Base-by-base conservation (phyloP, 352 stramenopile genomes). In the Globisporangium solare region DNA sequence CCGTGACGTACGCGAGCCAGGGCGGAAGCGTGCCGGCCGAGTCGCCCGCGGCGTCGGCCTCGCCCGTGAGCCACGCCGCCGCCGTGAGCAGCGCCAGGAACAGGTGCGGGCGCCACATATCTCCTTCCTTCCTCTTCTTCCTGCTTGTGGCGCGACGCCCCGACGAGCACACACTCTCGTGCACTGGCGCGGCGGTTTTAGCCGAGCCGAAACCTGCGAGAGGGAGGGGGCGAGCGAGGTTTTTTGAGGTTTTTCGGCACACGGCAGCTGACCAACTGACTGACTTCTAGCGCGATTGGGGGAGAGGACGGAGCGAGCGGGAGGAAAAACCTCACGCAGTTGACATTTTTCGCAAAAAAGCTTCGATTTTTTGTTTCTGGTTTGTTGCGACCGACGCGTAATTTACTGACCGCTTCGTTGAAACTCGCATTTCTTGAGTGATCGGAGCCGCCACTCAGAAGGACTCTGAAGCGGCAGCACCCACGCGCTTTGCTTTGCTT, bases 1-100 rank as follows among this genome's bases (percentile, higher is more conserved):
- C 84, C 13, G 84, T 94, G 35, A 92, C 77, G 67, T 92, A 94
- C 45, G 84, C 84, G 21, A 94, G 70, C 84, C 84, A 94, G 27
- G 80, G 83, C 13, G 84, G 82, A 12, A 92, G 68, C 56, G 79
- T 77, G 20, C 77, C 47, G 35, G 45, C 20, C 51, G 58, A 64
- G 37, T 60, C 51, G 51, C 39, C 71, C 32, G 69, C 74, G 22
- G 70, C 64, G 12, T 60, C 64, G 17, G 67, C 63, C 15, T 52
- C 66, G 31, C 41, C 61, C 17, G 51, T 61, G 21, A 67, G 52
- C 21, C 61, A 59, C 52, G 63, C 60, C 17, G 58, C 59, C 21
- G 63, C 70, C 27, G 73, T 56, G 40, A 77, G 62, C 42, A 81
- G 62, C 56, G 71, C 71, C 17, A 82, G 59, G 47, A 70, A 47